Evolutionary conservation across 108 stramenopile species (phyloP), one percentile per base, ranked within the genome.

Genomic region (Hondaea fermentalgiana): DNA sequence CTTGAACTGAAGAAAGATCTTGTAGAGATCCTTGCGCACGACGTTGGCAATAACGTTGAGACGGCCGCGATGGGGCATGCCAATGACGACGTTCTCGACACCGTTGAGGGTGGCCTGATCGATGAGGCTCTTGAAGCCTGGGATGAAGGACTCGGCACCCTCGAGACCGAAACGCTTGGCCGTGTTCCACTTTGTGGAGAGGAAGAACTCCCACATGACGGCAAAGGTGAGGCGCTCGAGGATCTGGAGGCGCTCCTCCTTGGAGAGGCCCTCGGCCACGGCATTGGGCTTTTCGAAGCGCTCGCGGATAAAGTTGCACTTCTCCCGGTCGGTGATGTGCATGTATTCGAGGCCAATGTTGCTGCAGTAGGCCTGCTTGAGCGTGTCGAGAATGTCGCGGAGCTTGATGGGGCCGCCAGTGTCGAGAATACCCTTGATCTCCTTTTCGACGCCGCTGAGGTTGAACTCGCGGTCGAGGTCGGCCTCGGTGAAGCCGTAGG

Each of bases 91-190:
- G 72, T 95, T 94, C 90, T 97, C 95, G 57, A 98, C 97, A 44
- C 99, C 99, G 57, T 98, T 90, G 89, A 97, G 97, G 58, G 93
- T 92, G n/a, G 97, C 98, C 35, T 96, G 93, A 90, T 99, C 98
- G 90, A 99, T 96, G 87, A 97, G 97, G 89, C 94, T 95, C 96
- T 98, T 98, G 59, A 98, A 88, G 43, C 96, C 99, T 44, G 98
- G 97, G 19, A 99, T 96, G 88, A 98, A 95, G 42, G 97, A 93
- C 94, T 99, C 99, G 44, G 97, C 97, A 16, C 97, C 97, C 93
- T 98, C 98, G 72, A 99, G 92, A 43, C 98, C 98, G 93, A 99
- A 99, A 60, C 99, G 95, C 91, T 99, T 99, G 87, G 98, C 97
- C 60, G 98, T 99, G 92, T 98, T 98, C 94, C 97, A 99, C 92